Evolutionary conservation across 352 stramenopile species (phyloP).

Genomic region (Discostella stelligera): DNA sequence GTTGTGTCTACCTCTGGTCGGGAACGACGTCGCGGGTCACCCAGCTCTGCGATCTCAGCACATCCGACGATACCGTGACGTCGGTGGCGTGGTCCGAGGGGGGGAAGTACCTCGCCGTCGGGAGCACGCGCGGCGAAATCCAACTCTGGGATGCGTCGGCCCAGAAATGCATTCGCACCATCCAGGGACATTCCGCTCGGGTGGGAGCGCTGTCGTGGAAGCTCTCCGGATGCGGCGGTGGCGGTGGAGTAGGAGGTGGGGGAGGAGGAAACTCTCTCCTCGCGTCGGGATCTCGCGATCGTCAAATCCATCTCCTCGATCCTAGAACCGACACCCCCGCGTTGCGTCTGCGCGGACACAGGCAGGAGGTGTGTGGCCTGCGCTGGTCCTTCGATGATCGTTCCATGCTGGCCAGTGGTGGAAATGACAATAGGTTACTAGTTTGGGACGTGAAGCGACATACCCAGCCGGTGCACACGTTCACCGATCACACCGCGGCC

Average conservation of each 20-base stretch:
- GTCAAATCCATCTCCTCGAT: constrained; percentile 91
- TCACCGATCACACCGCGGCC: constrained; percentile 93
- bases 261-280: constrained; percentile 89
- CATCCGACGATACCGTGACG: constrained; percentile 85
- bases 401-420: constrained; percentile 84
- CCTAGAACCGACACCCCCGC: constrained; percentile 81
- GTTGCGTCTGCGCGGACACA: constrained; percentile 66
- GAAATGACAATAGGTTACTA: constrained; percentile 98
- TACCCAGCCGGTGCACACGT: constrained; percentile 85
- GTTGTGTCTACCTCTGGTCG: constrained; percentile 94
- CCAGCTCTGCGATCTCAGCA: constrained; percentile 88
- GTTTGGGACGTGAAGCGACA: constrained; percentile 90
- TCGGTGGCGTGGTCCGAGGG: constrained; percentile 92
- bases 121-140: constrained; percentile 92
- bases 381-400: constrained; percentile 93
- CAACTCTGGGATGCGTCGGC: constrained; percentile 92
- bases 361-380: constrained; percentile 92
- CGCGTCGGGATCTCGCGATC: constrained; percentile 92
- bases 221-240: constrained; percentile 86
- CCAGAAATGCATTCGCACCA: constrained; percentile 88
- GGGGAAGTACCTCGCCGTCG: constrained; percentile 90
- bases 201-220: constrained; percentile 93
- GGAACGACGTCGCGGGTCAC: constrained; percentile 87
- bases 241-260: neutral
- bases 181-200: constrained; percentile 88